These are phyloP conservation scores for Xylariaceae sp. DNA, from an alignment of 2,329 filamentous ascomycete genomes.

Conservation along the genomic window DNA sequence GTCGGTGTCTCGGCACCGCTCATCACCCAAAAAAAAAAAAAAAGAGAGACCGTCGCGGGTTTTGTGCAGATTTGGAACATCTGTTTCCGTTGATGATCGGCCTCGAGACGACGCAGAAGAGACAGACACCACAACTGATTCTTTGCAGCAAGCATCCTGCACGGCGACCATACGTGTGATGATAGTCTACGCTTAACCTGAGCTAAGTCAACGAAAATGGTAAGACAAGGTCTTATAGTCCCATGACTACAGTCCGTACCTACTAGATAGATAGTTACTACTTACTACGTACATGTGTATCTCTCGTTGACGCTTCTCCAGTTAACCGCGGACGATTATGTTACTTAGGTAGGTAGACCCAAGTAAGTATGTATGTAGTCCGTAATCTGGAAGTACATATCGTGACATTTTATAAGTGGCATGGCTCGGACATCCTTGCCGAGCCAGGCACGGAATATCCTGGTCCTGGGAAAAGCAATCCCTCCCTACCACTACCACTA, in stretches of 20 bases:
- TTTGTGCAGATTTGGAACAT: conserved; percentile 12
- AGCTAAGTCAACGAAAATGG: not conserved
- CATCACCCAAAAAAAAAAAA: no score
- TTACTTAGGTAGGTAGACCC: no score
- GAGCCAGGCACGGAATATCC: conserved; percentile 16
- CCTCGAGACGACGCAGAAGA: conserved; percentile 15
- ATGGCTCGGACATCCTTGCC: conserved; percentile 26
- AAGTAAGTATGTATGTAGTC: no score
- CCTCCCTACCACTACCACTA: not conserved
- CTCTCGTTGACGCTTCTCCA: no score
- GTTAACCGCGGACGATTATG: no score
- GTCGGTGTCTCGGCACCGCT: no score
- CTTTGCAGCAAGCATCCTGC: conserved; percentile 19
- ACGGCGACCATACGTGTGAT: conserved; percentile 5
- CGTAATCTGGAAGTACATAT: not conserved
- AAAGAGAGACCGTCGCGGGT: not conserved
- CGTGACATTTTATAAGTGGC: conserved; percentile 13
- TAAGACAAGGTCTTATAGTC: not conserved
- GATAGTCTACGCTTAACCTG: not conserved
- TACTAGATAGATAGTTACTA: no score
- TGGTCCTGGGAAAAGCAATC: conserved; percentile 7
- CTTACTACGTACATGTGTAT: no score
- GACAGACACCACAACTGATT: conserved; percentile 3
- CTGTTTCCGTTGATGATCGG: conserved; percentile 4
- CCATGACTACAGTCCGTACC: no score